These are phyloP conservation scores for Alternaria sp. DNA, from an alignment of 2,329 filamentous ascomycete genomes.

Conservation along the genomic window DNA sequence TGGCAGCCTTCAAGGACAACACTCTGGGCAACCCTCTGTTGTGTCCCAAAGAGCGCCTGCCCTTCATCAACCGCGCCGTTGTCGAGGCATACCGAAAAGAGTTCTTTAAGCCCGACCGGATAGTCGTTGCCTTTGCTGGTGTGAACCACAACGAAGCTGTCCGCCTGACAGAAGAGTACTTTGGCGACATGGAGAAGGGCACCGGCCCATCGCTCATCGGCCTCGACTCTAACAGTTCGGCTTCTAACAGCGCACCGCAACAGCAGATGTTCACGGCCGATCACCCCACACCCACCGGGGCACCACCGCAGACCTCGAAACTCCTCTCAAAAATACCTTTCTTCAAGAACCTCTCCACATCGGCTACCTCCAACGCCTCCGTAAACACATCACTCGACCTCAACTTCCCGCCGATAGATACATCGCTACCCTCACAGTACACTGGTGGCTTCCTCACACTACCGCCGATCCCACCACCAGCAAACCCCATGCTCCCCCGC, in stretches of 20 bases:
- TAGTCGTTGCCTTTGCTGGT: conserved; percentile 94
- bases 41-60: conserved; percentile 84
- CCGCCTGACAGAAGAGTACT: conserved; percentile 78
- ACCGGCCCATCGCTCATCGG: conserved; percentile 53
- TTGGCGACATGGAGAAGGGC: conserved; percentile 81
- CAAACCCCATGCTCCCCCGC: conserved; percentile 76
- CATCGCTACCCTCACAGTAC: conserved; percentile 75
- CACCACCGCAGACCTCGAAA: conserved; percentile 63
- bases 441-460: conserved; percentile 92
- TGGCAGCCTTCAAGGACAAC: conserved; percentile 94
- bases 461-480: conserved; percentile 77
- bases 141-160: conserved; percentile 84
- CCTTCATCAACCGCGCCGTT: conserved; percentile 73
- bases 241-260: conserved; percentile 30
- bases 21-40: conserved; percentile 92
- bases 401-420: conserved; percentile 58
- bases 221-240: conserved; percentile 30
- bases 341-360: conserved; percentile 85
- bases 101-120: conserved; percentile 88
- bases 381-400: conserved; percentile 56
- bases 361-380: conserved; percentile 67
- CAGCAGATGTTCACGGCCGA: conserved; percentile 56
- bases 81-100: conserved; percentile 79
- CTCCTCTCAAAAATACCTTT: conserved; percentile 86
- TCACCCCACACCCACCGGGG: conserved; percentile 44